These are phyloP conservation scores for Russula abietina DNA, from an alignment of 768 basidiomycete genomes.

Conservation along the genomic window DNA sequence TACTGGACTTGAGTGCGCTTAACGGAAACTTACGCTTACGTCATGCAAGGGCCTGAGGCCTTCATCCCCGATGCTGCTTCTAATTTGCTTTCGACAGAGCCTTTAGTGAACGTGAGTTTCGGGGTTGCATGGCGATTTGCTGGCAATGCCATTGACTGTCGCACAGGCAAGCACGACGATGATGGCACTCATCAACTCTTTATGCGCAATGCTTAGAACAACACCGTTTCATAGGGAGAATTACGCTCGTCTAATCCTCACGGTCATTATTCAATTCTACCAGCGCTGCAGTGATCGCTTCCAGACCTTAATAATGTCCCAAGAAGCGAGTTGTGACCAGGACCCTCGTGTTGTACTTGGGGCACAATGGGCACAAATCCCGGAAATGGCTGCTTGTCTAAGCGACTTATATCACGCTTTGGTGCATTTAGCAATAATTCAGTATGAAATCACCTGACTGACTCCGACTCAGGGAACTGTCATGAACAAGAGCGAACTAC, in stretches of 20 bases:
- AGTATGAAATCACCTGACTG: conserved; percentile 7
- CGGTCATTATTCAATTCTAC: conserved; percentile 93
- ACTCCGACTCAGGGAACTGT: conserved; percentile 33
- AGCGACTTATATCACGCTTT: conserved; percentile 52
- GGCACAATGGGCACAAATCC: conserved; percentile 79
- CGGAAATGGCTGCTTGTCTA: conserved; percentile 71
- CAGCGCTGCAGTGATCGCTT: conserved; percentile 88
- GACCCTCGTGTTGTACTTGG: conserved; percentile 51
- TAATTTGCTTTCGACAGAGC: conserved; percentile 55
- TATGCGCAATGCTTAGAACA: conserved; percentile 84
- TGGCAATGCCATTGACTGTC: neutral
- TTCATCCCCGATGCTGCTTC: conserved; percentile 79
- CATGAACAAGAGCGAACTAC: conserved; percentile 48
- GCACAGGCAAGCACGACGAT: conserved; percentile 75
- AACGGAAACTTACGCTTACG: conserved; percentile 7
- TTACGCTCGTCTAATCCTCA: conserved; percentile 88
- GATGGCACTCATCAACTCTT: conserved; percentile 84
- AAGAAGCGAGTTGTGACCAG: conserved; percentile 33
- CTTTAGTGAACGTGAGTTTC: conserved; percentile 64
- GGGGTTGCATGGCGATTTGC: neutral
- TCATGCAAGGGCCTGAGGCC: conserved; percentile 65
- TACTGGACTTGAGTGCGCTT: neutral
- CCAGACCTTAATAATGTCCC: conserved; percentile 57
- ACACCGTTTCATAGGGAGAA: conserved; percentile 95
- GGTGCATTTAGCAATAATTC: conserved; percentile 36